phyloP scores from a whole-genome alignment of 805 yeast genomes.

The Candida xyloterini region DNA sequence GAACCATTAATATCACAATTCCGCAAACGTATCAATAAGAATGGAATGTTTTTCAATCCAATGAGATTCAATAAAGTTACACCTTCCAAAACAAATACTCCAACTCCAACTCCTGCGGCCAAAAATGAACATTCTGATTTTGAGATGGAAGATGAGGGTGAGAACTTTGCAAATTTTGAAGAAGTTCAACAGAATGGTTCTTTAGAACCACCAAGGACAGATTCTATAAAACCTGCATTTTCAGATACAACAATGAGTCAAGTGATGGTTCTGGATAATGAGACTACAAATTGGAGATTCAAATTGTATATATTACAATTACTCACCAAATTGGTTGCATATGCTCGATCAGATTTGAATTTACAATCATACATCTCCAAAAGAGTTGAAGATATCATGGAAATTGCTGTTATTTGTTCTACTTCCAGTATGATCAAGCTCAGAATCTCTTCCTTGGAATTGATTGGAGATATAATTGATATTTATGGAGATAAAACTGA shows the following conservation, averaged over 20 bases:
- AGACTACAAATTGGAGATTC: slow-evolving; percentile 58
- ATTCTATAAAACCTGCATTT: slow-evolving; percentile 1
- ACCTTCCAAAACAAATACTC: neutral
- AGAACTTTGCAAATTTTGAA: slow-evolving; percentile 16
- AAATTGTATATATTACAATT: slow-evolving; percentile 46
- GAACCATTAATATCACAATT: slow-evolving; percentile 23
- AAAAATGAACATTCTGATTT: slow-evolving; percentile 15
- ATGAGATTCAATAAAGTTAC: slow-evolving; percentile 6
- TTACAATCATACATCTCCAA: slow-evolving; percentile 42
- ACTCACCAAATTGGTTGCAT: slow-evolving; percentile 40
- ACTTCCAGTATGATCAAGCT: slow-evolving; percentile 63
- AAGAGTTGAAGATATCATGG: slow-evolving; percentile 62
- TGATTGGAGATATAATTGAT: slow-evolving; percentile 62
- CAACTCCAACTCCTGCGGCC: slow-evolving; percentile 5
- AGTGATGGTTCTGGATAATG: slow-evolving; percentile 40
- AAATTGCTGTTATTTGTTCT: slow-evolving; percentile 76
- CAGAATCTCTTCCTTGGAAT: slow-evolving; percentile 60
- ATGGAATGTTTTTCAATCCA: slow-evolving; percentile 29
- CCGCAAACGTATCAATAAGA: slow-evolving; percentile 30
- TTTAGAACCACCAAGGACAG: neutral
- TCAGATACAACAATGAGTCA: slow-evolving; percentile 15
- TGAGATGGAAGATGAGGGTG: slow-evolving; percentile 23
- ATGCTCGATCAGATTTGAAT: slow-evolving; percentile 37
- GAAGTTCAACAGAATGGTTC: slow-evolving; percentile 19
- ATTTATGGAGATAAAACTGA: slow-evolving; percentile 62